Percentiles rank a stretch among this genome's conserved stretches.
These are phyloP conservation scores for Cymbopogon citratus DNA, from an alignment of 176 grass and related monocot genomes.

Conservation along the genomic window DNA sequence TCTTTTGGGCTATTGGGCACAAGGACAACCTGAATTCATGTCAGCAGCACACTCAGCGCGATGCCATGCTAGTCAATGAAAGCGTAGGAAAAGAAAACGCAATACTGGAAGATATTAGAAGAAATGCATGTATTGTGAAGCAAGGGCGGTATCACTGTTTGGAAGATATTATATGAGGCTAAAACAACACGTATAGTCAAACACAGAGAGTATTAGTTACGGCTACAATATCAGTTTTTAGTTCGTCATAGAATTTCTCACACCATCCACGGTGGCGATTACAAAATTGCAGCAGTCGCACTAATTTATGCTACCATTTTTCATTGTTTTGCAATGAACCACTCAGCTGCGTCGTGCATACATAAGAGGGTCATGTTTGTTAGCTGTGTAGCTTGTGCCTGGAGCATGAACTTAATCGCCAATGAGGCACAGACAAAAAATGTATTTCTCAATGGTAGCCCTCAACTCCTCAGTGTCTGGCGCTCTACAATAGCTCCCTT, in stretches of 20 bases:
- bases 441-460: neutral
- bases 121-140: neutral
- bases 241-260: neutral
- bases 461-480: neutral
- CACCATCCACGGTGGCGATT: neutral
- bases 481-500: constrained; percentile 45
- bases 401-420: neutral
- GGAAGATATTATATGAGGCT: neutral
- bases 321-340: neutral
- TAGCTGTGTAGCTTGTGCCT: constrained; percentile 1
- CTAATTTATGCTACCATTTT: neutral
- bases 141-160: too few species aligned
- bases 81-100: neutral
- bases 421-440: constrained; percentile 28
- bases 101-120: neutral
- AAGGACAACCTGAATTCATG: neutral
- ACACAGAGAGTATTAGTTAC: neutral
- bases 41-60: neutral
- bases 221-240: neutral
- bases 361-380: constrained; percentile 15
- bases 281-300: constrained; percentile 5
- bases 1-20: neutral
- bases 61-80: neutral
- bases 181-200: neutral
- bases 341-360: neutral